phyloP scores from a whole-genome alignment of 1,284 basidiomycete species.

The Hortiboletus rubellus region DNA sequence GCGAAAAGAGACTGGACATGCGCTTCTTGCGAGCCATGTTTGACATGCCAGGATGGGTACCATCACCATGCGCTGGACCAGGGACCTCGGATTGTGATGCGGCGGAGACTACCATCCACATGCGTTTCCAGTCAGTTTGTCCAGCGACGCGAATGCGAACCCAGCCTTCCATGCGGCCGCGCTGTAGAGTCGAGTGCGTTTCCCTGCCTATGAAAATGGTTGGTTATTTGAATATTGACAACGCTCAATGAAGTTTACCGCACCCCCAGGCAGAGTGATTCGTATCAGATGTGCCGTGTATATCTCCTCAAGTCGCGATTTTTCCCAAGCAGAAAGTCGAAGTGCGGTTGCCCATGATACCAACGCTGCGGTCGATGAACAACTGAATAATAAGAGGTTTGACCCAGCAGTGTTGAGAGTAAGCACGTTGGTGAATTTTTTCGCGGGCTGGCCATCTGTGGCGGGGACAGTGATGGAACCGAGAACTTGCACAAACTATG shows the following conservation, averaged over 20 bases:
- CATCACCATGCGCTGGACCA: constrained; percentile 12
- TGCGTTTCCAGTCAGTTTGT: constrained; percentile 93
- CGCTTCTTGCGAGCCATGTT: constrained; percentile 51
- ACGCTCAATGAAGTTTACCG: constrained; percentile 29
- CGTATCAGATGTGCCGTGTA: constrained; percentile 94
- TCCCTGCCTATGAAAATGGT: constrained; percentile 55
- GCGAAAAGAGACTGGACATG: constrained; percentile 67
- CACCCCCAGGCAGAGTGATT: constrained; percentile 60
- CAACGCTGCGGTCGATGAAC: constrained; percentile 68
- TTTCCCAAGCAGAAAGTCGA: constrained; percentile 92
- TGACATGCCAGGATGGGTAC: constrained; percentile 9
- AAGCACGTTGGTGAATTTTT: constrained; percentile 76
- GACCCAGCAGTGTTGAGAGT: constrained; percentile 94
- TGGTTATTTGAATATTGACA: constrained; percentile 1
- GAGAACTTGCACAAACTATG: constrained; percentile 69
- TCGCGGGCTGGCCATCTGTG: constrained; percentile 45
- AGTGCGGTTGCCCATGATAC: constrained; percentile 92
- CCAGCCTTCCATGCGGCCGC: constrained; percentile 89
- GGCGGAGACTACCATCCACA: constrained; percentile 82
- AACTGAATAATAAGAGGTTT: constrained; percentile 89
- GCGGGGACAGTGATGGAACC: constrained; percentile 68
- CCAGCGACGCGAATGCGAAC: constrained; percentile 90
- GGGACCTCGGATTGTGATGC: constrained; percentile 34
- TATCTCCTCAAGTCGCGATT: constrained; percentile 93
- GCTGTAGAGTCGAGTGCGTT: constrained; percentile 62